A percentile compares a stretch with the other conserved stretches of the same genome.
Conservation (phyloP, 2,329 filamentous ascomycete species). For the Westerdykella aurantiaca region DNA sequence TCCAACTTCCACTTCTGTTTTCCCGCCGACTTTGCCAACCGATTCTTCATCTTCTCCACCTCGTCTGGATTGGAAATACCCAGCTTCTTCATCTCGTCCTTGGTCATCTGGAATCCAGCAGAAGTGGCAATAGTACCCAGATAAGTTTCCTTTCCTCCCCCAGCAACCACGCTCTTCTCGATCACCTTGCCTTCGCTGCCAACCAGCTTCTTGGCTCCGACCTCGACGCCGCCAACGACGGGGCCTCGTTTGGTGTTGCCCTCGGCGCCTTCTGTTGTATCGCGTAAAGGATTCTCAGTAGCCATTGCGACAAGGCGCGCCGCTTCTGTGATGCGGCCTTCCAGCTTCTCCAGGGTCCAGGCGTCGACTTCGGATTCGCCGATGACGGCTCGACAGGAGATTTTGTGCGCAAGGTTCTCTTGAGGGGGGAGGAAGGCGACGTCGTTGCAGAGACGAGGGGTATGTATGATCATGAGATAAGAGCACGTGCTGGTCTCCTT, state of each 20-base stretch:
- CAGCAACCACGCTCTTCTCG: conserved; percentile 47
- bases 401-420: conserved; percentile 68
- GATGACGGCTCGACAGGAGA: conserved; percentile 70
- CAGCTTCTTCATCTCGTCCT: conserved; percentile 62
- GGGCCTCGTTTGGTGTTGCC: conserved; percentile 34
- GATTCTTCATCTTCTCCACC: conserved; percentile 62
- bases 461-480: conserved; percentile 90
- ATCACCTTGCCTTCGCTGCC: conserved; percentile 52
- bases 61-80: conserved; percentile 58
- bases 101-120: conserved; percentile 57
- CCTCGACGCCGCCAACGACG: conserved; percentile 53
- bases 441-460: conserved; percentile 80
- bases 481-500: conserved; percentile 88
- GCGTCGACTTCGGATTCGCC: conserved; percentile 48
- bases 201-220: conserved; percentile 53
- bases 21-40: conserved; percentile 63
- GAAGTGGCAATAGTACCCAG: conserved; percentile 50
- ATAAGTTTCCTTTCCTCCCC: conserved; percentile 50
- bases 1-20: conserved; percentile 75
- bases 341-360: conserved; percentile 37
- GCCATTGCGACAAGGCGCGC: conserved; percentile 22
- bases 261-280: conserved; percentile 25
- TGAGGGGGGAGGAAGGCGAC: conserved; percentile 78
- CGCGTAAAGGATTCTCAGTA: conserved; percentile 29
- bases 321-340: conserved; percentile 26